Conservation (phyloP, 306 rosid genomes). For the Vachellia pachyceras region DNA sequence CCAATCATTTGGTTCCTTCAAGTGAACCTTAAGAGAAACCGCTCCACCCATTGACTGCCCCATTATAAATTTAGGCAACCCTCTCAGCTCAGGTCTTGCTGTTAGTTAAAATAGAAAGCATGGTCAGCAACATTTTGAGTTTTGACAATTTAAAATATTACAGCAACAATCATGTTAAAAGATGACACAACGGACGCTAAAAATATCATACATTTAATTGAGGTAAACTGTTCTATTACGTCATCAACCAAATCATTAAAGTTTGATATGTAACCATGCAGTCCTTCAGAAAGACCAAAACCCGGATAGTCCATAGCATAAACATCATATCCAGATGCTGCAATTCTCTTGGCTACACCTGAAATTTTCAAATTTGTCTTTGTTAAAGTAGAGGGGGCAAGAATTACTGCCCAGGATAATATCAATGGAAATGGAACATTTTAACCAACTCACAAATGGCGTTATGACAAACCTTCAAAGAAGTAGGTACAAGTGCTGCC, state of each 20-base stretch:
- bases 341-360: constrained; percentile 85
- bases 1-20: constrained; percentile 75
- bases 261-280: constrained; percentile 78
- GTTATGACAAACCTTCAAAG: constrained; percentile 77
- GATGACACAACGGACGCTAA: constrained; percentile 1
- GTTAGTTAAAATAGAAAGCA: constrained; percentile 38
- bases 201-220: constrained; percentile 65
- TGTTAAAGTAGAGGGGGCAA: background rate
- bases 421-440: background rate
- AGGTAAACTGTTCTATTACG: constrained; percentile 72
- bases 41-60: constrained; percentile 99
- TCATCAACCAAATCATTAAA: constrained; percentile 74
- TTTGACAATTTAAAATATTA: constrained; percentile 23
- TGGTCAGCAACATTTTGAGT: constrained; percentile 23
- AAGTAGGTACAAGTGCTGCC: constrained; percentile 95
- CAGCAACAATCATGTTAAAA: background rate
- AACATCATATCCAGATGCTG: constrained; percentile 76
- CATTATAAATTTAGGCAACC: constrained; percentile 66
- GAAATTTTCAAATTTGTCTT: constrained; percentile 31
- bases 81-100: constrained; percentile 72
- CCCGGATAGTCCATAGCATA: constrained; percentile 92
- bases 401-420: background rate
- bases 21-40: constrained; percentile 74
- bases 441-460: background rate
- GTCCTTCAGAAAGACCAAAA: constrained; percentile 91